Percentiles rank a stretch among this genome's conserved stretches.
Evolutionary conservation across 2,329 filamentous ascomycete species (phyloP).

Genomic region (Hymenoscyphus infarciens): DNA sequence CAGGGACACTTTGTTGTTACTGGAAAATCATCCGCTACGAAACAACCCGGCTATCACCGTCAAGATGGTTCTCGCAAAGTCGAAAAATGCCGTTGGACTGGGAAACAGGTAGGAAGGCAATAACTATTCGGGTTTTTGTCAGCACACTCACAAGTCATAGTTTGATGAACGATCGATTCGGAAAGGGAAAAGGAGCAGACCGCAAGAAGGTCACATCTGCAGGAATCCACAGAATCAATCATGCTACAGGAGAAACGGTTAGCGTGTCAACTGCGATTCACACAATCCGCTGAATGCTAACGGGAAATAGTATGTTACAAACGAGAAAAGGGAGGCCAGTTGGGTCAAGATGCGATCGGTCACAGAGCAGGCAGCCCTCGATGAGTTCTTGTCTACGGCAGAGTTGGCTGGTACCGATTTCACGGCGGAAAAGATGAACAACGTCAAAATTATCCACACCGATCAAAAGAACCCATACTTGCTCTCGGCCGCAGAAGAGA

Average conservation of each 20-base stretch:
- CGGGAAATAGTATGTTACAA: conserved; percentile 71
- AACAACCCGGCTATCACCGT: background rate
- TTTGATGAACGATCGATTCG: conserved; percentile 98
- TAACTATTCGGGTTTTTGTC: background rate
- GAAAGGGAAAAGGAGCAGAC: conserved; percentile 82
- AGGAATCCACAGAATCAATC: conserved; percentile 60
- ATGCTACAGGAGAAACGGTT: conserved; percentile 74
- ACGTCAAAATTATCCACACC: conserved; percentile 96
- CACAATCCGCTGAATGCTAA: conserved; percentile 24
- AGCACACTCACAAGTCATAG: conserved; percentile 38
- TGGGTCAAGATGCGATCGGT: conserved; percentile 99
- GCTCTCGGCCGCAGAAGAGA: conserved; percentile 80
- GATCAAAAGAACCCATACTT: conserved; percentile 96
- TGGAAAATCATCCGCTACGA: background rate
- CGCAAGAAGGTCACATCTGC: conserved; percentile 68
- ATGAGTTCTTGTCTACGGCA: conserved; percentile 94
- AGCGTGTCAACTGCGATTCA: conserved; percentile 16
- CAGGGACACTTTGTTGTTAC: background rate
- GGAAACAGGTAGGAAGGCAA: conserved; percentile 57
- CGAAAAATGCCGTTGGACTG: conserved; percentile 90
- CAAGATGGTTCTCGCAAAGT: conserved; percentile 77
- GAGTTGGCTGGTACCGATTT: conserved; percentile 98
- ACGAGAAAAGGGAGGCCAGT: conserved; percentile 82
- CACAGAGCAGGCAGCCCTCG: conserved; percentile 91
- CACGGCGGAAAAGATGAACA: conserved; percentile 98